phyloP scores from a whole-genome alignment of 2,329 filamentous ascomycete species.

The Dothistroma septosporum region DNA sequence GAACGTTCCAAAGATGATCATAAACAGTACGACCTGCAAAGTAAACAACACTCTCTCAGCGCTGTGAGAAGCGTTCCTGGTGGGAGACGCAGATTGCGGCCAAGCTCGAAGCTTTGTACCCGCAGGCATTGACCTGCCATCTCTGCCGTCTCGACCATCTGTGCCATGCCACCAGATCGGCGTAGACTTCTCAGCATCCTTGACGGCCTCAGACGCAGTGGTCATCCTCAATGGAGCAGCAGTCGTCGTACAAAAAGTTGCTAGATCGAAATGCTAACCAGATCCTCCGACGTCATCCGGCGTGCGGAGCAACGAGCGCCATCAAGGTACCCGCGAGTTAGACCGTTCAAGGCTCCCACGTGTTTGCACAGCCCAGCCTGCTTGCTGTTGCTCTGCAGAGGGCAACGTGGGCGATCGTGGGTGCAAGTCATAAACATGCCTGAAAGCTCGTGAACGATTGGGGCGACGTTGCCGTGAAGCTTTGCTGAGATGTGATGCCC shows the following conservation, averaged over 20 bases:
- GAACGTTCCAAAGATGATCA: constrained; percentile 25
- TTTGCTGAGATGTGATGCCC: neutral
- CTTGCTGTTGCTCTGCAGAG: neutral
- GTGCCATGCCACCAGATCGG: neutral
- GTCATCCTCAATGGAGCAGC: neutral
- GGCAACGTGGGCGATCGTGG: neutral
- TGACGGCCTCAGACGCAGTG: neutral
- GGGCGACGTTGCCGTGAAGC: neutral
- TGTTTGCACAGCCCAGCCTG: neutral
- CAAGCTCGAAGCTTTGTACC: constrained; percentile 2
- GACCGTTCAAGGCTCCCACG: neutral
- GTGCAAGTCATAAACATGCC: neutral
- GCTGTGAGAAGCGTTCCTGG: neutral
- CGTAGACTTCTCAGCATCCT: neutral
- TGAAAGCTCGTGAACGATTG: neutral
- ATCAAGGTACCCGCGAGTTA: neutral
- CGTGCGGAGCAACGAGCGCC: neutral
- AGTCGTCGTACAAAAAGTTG: neutral
- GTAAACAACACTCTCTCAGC: constrained; percentile 3
- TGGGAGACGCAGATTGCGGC: neutral
- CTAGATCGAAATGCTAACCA: neutral
- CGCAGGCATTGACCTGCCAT: neutral
- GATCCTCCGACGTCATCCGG: neutral
- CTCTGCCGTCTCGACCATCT: neutral
- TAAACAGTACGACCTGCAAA: constrained; percentile 28